Conservation (phyloP, 805 yeast genomes). For the Nakazawaea peltata region DNA sequence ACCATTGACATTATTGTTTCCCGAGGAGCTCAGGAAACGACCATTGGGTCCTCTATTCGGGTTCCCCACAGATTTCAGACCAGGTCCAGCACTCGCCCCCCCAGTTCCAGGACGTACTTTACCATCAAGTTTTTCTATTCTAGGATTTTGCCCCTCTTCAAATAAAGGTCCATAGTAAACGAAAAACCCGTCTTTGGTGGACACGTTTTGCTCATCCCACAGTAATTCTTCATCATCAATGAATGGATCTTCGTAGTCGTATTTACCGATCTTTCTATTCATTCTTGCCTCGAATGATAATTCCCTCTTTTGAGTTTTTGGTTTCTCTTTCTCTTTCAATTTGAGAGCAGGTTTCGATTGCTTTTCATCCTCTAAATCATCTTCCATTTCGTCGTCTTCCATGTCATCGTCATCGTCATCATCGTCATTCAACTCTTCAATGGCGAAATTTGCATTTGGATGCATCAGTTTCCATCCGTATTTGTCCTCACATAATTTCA, state of each 20-base stretch:
- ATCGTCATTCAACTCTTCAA: constrained; percentile 42
- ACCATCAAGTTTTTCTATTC: constrained; percentile 24
- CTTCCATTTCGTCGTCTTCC: constrained; percentile 22
- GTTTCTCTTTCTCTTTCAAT: constrained; percentile 33
- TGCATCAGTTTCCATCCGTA: constrained; percentile 73
- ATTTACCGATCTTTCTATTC: constrained; percentile 79
- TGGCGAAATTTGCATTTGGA: constrained; percentile 54
- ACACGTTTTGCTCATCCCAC: constrained; percentile 90
- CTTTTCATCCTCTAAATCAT: constrained; percentile 23
- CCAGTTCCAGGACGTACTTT: not conserved
- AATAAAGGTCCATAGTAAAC: constrained; percentile 90
- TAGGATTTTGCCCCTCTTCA: constrained; percentile 45
- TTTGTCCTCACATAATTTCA: constrained; percentile 71
- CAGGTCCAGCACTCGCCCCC: not conserved
- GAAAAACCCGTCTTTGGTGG: constrained; percentile 92
- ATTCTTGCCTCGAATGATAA: constrained; percentile 10
- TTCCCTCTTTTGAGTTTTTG: constrained; percentile 33
- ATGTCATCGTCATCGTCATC: constrained; percentile 43
- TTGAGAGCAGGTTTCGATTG: constrained; percentile 24
- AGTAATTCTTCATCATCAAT: constrained; percentile 90
- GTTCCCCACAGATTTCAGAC: not conserved
- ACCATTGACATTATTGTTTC: no score
- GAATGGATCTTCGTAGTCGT: constrained; percentile 90
- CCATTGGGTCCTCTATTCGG: constrained; percentile 5
- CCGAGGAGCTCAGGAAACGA: no score